These are phyloP conservation scores for Conticribra weissflogii DNA, from an alignment of 108 stramenopile genomes.

Conservation along the genomic window DNA sequence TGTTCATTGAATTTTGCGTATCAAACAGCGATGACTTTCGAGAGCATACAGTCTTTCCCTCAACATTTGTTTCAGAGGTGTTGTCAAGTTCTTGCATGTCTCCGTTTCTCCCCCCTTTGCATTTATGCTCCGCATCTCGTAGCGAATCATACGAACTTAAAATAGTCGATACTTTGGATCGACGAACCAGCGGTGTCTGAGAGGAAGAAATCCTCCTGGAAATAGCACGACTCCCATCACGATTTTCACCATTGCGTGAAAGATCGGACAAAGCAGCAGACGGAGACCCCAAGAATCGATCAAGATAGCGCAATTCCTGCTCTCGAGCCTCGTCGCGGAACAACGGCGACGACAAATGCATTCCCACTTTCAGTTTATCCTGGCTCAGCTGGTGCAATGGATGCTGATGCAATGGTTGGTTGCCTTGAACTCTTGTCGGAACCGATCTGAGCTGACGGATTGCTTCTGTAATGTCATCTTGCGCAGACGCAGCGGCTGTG, in stretches of 20 bases:
- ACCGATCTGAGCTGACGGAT: background rate
- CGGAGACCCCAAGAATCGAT: constrained; percentile 6
- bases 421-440: background rate
- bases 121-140: background rate
- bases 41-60: too few relatives aligned
- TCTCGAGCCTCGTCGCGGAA: constrained; percentile 8
- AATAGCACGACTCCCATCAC: background rate
- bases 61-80: background rate
- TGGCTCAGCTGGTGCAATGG: too few relatives aligned
- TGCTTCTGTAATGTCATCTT: constrained; percentile 1
- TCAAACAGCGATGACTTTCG: too few relatives aligned
- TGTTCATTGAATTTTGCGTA: too few relatives aligned
- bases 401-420: background rate
- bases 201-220: background rate
- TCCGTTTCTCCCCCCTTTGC: background rate
- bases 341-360: constrained; percentile 2
- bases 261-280: too few relatives aligned
- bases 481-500: background rate
- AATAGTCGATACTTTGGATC: background rate
- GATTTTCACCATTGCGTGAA: background rate
- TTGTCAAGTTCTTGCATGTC: background rate
- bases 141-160: background rate
- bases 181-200: background rate
- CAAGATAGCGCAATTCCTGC: constrained; percentile 23
- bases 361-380: too few relatives aligned